Evolutionary conservation across 345 rosid genomes (phyloP).

Genomic region (Gossypium thurberi): DNA sequence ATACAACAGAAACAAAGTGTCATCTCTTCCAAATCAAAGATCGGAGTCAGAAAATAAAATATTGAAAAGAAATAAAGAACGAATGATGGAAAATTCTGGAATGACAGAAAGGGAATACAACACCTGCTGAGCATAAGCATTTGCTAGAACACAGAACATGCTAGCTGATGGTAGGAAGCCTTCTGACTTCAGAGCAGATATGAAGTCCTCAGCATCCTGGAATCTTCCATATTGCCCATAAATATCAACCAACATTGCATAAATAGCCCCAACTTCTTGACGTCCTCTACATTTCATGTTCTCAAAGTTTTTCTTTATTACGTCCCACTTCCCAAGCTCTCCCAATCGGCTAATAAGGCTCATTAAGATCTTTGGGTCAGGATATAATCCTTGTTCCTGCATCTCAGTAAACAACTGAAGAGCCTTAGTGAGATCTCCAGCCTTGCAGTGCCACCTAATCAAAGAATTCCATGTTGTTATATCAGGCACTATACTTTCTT

Average conservation of each 20-base stretch:
- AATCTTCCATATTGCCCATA: conserved; percentile 59
- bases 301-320: conserved; percentile 38
- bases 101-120: not conserved
- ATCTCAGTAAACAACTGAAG: conserved; percentile 45
- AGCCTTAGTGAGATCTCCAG: conserved; percentile 37
- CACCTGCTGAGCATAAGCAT: conserved; percentile 80
- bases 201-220: conserved; percentile 40
- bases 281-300: conserved; percentile 35
- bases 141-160: conserved; percentile 52
- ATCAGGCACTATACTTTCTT: conserved; percentile 42
- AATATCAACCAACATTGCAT: conserved; percentile 49
- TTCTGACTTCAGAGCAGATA: conserved; percentile 46
- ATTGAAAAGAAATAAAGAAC: not conserved
- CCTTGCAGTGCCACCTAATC: conserved; percentile 59
- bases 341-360: conserved; percentile 45
- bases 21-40: too few relatives aligned
- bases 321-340: conserved; percentile 62
- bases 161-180: conserved; percentile 42
- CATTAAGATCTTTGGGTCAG: conserved; percentile 56
- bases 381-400: conserved; percentile 56
- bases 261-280: conserved; percentile 33
- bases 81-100: not conserved
- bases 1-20: too few relatives aligned
- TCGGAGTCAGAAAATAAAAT: not conserved
- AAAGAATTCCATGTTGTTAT: conserved; percentile 55